Base-by-base conservation (phyloP, 2,329 filamentous ascomycete genomes). In the Emergomyces pasteurianus region DNA sequence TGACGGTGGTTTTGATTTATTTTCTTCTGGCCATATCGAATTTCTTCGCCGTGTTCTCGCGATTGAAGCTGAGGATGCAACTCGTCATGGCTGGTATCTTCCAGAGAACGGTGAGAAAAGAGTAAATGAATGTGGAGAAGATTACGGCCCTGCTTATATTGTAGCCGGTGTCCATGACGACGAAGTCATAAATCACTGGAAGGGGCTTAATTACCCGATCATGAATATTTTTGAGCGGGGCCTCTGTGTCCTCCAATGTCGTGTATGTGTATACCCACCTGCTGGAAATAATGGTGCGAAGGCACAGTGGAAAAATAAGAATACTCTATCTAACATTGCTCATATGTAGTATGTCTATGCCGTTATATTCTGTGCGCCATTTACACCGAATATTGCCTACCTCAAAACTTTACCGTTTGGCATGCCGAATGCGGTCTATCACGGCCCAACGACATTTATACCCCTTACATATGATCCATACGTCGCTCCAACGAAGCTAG, bases 161-260 rank as follows among this genome's bases (percentile, higher is more conserved):
- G 84, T 97, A 50, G 92, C 90, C 2, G 94, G 94, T 56, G 86
- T 99, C 28, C 94, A 99, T 75, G 89, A 96, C 69, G 94, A 99
- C 73, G 85, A 88, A 65, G 91, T 95, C 63, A 95, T 99, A 74
- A 99, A 99, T 75, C 80, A 87, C 69, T 95, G 91, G 88, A 97
- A 97, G 77, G 92, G 94, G 42, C 82, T 96, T 68, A 99, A 99
- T 77, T 99, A 96, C 72, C 94, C 94, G 31, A 97, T 99, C 77
- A 99, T 99, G 94, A 99, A 97, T 78, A 92, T 96, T 61, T 96
- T 92, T 69, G 94, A 99, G 79, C 87, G 94, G 49, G 92, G 92
- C 1, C 84, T 99, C 26, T 99, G 94, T 72, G 92, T 97, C 36
- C 79, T 97, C 64, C 94, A 99, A 71, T 99, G 94, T 80, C 88